Conservation (phyloP, 2,329 filamentous ascomycete species). For the Tympanopsis confertula region DNA sequence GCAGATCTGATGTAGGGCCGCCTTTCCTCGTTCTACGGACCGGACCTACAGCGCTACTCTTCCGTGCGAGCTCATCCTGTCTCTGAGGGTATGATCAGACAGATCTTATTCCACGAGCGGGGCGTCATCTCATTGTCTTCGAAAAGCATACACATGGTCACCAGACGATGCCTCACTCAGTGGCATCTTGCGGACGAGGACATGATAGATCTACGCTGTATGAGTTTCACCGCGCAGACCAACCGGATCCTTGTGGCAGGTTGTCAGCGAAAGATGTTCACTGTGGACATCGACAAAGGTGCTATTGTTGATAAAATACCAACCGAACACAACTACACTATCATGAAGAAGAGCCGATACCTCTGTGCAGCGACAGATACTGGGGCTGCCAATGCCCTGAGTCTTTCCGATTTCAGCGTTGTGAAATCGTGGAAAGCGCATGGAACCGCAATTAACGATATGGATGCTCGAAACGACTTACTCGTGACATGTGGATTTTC, state of each 20-base stretch:
- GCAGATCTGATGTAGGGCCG: slow-evolving; percentile 49
- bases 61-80: slow-evolving; percentile 71
- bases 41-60: slow-evolving; percentile 78
- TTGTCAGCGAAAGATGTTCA: slow-evolving; percentile 76
- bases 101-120: slow-evolving; percentile 82
- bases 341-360: slow-evolving; percentile 83
- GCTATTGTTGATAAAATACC: slow-evolving; percentile 59
- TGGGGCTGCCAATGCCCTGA: slow-evolving; percentile 76
- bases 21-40: slow-evolving; percentile 77
- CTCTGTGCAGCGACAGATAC: slow-evolving; percentile 82
- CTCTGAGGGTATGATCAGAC: slow-evolving; percentile 68
- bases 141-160: slow-evolving; percentile 79
- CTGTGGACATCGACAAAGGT: slow-evolving; percentile 59
- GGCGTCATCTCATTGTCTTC: slow-evolving; percentile 78
- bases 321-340: slow-evolving; percentile 68
- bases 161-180: slow-evolving; percentile 67
- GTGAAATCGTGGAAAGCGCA: slow-evolving; percentile 87
- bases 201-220: slow-evolving; percentile 82
- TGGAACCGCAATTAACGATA: slow-evolving; percentile 79
- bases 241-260: slow-evolving; percentile 79
- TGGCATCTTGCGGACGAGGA: slow-evolving; percentile 75
- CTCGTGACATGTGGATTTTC: slow-evolving; percentile 93
- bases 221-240: slow-evolving; percentile 86
- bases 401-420: slow-evolving; percentile 65
- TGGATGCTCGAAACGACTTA: slow-evolving; percentile 92